Evolutionary conservation across 1,284 basidiomycete species (phyloP), one percentile per base, ranked within the genome.

Genomic region (Gomphus bonarii): DNA sequence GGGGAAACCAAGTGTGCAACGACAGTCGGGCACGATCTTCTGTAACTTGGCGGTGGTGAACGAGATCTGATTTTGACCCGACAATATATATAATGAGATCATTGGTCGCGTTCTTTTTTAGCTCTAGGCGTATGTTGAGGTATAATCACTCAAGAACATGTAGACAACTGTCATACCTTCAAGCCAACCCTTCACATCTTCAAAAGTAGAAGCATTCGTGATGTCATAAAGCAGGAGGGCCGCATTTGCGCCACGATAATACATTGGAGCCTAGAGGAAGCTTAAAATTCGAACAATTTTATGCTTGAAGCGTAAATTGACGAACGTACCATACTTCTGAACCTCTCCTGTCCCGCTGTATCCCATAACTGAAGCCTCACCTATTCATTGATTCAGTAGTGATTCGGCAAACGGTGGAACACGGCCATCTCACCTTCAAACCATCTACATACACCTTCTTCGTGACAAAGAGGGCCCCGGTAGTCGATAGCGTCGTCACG

Each of bases 151-250:
- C 30, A 9, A 20, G 20, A 30, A 18, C 30, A 30, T 40, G 7
- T 44, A 48, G 30, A 22, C 30, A 38, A 28, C 36, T 28, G 50
- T 50, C 70, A 49, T 60, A 84, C 90, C 93, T 74, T 94, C 89
- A 58, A 98, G 79, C 95, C 95, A 98, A 54, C 88, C 88, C 61
- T 87, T 81, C 61, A 97, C 83, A 69, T 97, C 95, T 60, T 91
- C 81, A 73, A 98, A 95, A 50, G 89, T 91, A 58, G 86, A 76
- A 63, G 81, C 77, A 72, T 91, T 91, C 65, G 97, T 99, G 65
- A 99, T 94, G 77, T 99, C 95, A 74, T 99, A 99, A 64, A 98
- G 83, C 61, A 98, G 80, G 55, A 99, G 83, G 28, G 97, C 95
- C 58, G 95, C 95, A 66, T 95, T 92, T 61, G 95, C 93, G 67